Base-by-base conservation (phyloP, 768 basidiomycete genomes). In the Filobasidium wieringae region DNA sequence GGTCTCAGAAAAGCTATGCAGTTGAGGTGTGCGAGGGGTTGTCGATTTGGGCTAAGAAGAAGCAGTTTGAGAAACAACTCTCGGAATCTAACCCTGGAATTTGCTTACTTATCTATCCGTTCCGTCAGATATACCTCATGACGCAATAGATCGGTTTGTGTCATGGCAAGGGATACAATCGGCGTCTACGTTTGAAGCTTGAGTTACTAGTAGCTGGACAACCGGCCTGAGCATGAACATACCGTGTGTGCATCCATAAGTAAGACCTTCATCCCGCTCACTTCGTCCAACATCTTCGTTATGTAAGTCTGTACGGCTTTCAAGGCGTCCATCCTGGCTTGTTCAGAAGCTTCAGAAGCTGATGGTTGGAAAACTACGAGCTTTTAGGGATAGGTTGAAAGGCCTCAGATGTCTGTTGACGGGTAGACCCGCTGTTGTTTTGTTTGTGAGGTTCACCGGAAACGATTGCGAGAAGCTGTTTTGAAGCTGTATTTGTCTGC, bases 51-150 rank as follows among this genome's bases (percentile, higher is more conserved):
- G 52, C 66, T 68, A 29, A 26, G 27, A 19, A 51, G 52, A 37
- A 34, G 30, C 19, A 15, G 24, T n/a, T 5, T 12, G 52, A 17
- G 39, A 11, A 17, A 7, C 15, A 9, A 24, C 7, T 7, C 29
- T 22, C 22, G 39, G 6, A 17, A 36, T 7, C 7, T 43, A 37
- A 3, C 31, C 3, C 1, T 60, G 50, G 15, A 71, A n/a, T n/a
- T n/a, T n/a, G n/a, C 69, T 32, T 78, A 83, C 78, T 97, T 97
- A 78, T 97, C 95, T 68, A 99, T 88, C 55, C 91, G 81, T 77
- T 99, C 95, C 4, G 93, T 99, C 53, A 99, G 81, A 76, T 99
- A 99, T 40, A 97, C 88, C 71, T 99, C 92, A 65, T 97, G 90
- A 2, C 91, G 84, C 40, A 99, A 78, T 29, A 99, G 79, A 8